Percentiles rank a stretch among this genome's conserved stretches.
Conservation (phyloP, 257 asterid genomes). For the Anisodus acutangulus region DNA sequence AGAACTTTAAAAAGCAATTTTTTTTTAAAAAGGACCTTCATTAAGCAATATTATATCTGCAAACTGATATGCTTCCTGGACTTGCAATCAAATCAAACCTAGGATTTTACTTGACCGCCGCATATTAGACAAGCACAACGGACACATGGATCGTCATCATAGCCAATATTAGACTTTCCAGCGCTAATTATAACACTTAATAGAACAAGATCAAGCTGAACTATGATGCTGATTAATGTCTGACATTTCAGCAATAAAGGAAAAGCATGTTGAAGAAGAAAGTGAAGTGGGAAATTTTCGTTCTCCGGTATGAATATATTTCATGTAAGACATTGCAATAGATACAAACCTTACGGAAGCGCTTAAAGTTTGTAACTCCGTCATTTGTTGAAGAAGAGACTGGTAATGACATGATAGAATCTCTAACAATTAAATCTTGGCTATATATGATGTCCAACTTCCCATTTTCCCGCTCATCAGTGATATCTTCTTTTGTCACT, state of each 20-base stretch:
- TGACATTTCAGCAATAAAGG: not conserved
- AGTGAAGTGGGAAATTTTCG: not conserved
- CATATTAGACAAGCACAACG: not conserved
- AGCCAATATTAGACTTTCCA: not conserved
- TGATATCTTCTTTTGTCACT: slow-evolving; percentile 44
- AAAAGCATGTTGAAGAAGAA: not conserved
- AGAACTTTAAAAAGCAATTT: not conserved
- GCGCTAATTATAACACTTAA: not conserved
- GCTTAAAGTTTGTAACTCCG: slow-evolving; percentile 65
- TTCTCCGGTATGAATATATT: not conserved
- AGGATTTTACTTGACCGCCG: not conserved
- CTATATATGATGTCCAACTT: slow-evolving; percentile 79
- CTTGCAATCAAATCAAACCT: slow-evolving; percentile 16
- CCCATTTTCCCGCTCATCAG: slow-evolving; percentile 53
- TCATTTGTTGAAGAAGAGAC: slow-evolving; percentile 42
- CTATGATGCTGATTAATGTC: not conserved
- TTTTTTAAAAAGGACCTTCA: not conserved
- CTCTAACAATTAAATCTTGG: slow-evolving; percentile 78
- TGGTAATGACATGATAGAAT: slow-evolving; percentile 40
- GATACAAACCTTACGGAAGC: slow-evolving; percentile 77
- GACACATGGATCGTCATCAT: not conserved
- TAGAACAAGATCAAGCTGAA: slow-evolving; percentile 2
- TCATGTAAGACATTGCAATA: not conserved
- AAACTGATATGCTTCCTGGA: slow-evolving; percentile 7
- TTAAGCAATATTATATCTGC: not conserved